Percentiles rank a stretch among this genome's conserved stretches.
Conservation (phyloP, 2,329 filamentous ascomycete species). For the Curvularia eragrostidis region DNA sequence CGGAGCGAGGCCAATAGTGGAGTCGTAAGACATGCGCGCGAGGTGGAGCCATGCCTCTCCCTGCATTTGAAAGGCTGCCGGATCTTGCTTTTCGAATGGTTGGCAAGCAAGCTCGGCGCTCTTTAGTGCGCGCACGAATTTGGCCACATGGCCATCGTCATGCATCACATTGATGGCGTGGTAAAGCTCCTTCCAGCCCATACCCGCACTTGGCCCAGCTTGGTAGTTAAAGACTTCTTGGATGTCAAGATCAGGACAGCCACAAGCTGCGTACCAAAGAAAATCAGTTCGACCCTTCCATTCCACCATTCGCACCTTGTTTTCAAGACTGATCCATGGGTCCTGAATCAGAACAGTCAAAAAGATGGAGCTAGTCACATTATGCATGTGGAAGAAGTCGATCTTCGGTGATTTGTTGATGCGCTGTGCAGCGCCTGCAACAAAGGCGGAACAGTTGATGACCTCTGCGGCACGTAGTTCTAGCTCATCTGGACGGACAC, state of each 20-base stretch:
- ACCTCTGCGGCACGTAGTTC: neutral
- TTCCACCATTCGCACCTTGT: conserved; percentile 32
- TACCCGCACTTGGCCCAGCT: conserved; percentile 1
- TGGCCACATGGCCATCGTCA: neutral
- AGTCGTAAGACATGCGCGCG: too few relatives aligned
- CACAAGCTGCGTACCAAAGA: conserved; percentile 33
- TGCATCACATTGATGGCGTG: neutral
- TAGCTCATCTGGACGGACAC: neutral
- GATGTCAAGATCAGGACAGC: too few relatives aligned
- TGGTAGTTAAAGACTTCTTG: conserved; percentile 1
- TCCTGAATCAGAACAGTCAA: conserved; percentile 39
- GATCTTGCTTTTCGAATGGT: too few relatives aligned
- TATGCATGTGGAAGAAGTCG: conserved; percentile 44
- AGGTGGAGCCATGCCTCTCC: too few relatives aligned
- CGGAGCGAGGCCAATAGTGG: too few relatives aligned
- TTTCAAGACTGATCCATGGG: conserved; percentile 42
- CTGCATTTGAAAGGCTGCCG: too few relatives aligned
- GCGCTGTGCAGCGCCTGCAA: neutral
- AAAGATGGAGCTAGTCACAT: conserved; percentile 46
- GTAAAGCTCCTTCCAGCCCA: neutral
- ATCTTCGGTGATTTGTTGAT: conserved; percentile 15
- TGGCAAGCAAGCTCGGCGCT: too few relatives aligned
- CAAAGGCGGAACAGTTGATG: neutral
- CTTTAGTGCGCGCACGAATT: neutral
- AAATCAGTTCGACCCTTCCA: conserved; percentile 34